Evolutionary conservation across 2,329 filamentous ascomycete genomes (phyloP).

Genomic region (Cryphonectria radicalis): DNA sequence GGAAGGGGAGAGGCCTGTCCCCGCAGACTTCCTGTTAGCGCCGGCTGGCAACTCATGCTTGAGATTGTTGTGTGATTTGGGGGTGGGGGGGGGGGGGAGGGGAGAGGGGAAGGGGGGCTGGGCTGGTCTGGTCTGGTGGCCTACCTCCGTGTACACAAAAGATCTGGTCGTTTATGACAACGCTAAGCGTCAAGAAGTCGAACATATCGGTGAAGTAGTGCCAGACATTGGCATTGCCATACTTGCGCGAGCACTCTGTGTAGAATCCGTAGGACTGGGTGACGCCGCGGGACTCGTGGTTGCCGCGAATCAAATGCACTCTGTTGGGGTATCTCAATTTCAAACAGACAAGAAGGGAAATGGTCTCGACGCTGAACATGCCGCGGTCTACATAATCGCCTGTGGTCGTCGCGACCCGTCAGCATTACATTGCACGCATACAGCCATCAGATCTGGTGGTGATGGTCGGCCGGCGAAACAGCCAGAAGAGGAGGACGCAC

Average conservation of each 20-base stretch:
- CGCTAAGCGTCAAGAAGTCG: constrained; percentile 93
- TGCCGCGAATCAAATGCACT: constrained; percentile 94
- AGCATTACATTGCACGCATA: constrained; percentile 14
- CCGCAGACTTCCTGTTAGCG: constrained; percentile 6
- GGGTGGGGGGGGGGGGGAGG: too few species aligned
- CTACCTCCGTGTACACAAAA: constrained; percentile 94
- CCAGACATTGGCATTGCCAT: constrained; percentile 98
- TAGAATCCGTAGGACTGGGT: constrained; percentile 99
- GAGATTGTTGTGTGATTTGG: not conserved
- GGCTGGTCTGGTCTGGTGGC: constrained; percentile 29
- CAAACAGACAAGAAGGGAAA: constrained; percentile 94
- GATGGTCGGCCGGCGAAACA: not conserved
- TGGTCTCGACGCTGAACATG: constrained; percentile 98
- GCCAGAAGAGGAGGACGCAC: constrained; percentile 49
- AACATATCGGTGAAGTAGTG: constrained; percentile 99
- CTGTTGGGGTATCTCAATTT: constrained; percentile 96
- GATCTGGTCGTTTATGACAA: constrained; percentile 98
- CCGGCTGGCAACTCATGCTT: not conserved
- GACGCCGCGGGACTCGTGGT: constrained; percentile 96
- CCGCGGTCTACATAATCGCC: constrained; percentile 98
- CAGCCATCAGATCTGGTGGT: not conserved
- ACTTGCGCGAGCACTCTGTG: constrained; percentile 96
- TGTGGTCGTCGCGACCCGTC: constrained; percentile 40
- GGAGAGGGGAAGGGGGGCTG: too few species aligned
- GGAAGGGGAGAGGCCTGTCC: constrained; percentile 74